Evolutionary conservation across 164 flowering plant species (phyloP).

Genomic region (Aristolochia fimbriata): DNA sequence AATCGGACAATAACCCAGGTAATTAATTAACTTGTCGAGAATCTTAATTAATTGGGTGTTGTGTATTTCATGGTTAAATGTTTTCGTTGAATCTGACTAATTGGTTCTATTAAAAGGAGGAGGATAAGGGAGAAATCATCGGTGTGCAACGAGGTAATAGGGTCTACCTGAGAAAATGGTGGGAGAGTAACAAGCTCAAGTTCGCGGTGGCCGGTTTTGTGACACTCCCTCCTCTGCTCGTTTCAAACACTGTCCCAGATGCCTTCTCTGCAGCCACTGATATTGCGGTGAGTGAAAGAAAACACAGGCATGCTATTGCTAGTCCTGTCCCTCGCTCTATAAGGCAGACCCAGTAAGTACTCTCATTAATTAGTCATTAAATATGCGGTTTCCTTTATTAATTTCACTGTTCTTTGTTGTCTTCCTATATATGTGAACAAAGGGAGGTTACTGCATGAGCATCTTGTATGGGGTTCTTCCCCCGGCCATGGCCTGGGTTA

Average conservation of each 20-base stretch:
- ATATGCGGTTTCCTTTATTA: too few relatives aligned
- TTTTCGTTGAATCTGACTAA: neutral
- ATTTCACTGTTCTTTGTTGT: neutral
- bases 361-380: neutral
- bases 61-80: neutral
- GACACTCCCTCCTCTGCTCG: conserved; percentile 45
- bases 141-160: neutral
- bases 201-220: conserved; percentile 32
- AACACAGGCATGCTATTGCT: too few relatives aligned
- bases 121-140: too few relatives aligned
- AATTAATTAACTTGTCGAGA: conserved; percentile 12
- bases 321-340: too few relatives aligned
- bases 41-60: neutral
- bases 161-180: conserved; percentile 28
- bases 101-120: neutral
- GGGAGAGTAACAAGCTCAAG: conserved; percentile 34
- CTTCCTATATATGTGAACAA: conserved; percentile 7
- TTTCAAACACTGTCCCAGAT: conserved; percentile 50
- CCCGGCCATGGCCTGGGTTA: conserved; percentile 79
- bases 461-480: conserved; percentile 70
- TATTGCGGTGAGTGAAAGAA: conserved; percentile 50
- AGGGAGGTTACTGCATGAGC: conserved; percentile 87
- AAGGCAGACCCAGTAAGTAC: too few relatives aligned
- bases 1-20: neutral
- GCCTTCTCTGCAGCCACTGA: conserved; percentile 68